Evolutionary conservation across 2,329 filamentous ascomycete species (phyloP).

Genomic region (Fusarium miscanthi): DNA sequence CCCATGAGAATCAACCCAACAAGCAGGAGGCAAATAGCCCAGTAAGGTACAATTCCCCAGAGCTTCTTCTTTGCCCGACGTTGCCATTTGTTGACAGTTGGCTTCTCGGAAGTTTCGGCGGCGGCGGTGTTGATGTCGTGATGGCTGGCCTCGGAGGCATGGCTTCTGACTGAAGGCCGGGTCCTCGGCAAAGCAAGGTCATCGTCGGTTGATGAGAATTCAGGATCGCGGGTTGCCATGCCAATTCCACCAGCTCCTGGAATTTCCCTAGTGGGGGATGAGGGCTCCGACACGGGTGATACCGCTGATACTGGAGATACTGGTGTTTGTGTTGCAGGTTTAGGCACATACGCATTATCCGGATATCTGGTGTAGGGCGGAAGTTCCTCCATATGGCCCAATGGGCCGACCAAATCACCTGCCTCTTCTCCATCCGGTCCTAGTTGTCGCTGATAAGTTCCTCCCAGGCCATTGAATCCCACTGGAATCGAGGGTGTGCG

Average conservation of each 20-base stretch:
- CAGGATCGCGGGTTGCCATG: conserved; percentile 69
- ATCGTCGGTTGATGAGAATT: conserved; percentile 67
- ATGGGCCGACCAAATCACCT: conserved; percentile 86
- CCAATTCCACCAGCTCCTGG: conserved; percentile 71
- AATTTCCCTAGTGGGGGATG: conserved; percentile 46
- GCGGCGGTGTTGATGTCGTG: conserved; percentile 67
- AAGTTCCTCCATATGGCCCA: conserved; percentile 90
- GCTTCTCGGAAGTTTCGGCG: conserved; percentile 59
- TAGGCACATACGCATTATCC: conserved; percentile 69
- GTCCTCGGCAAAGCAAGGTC: conserved; percentile 64
- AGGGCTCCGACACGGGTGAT: conserved; percentile 19
- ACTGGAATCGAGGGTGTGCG: conserved; percentile 66
- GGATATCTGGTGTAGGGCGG: conserved; percentile 93
- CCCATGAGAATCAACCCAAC: conserved; percentile 64
- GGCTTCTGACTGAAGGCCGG: conserved; percentile 63
- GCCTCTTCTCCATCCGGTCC: conserved; percentile 86
- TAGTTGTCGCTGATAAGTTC: conserved; percentile 76
- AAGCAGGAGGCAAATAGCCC: conserved; percentile 66
- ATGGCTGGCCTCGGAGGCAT: conserved; percentile 60
- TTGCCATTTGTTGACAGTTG: conserved; percentile 62
- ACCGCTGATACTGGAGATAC: conserved; percentile 15
- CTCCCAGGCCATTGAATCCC: conserved; percentile 77
- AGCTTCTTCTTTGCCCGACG: conserved; percentile 63
- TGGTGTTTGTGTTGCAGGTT: conserved; percentile 21
- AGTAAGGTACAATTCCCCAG: conserved; percentile 70